Conservation (phyloP, 2,329 filamentous ascomycete genomes). For the Didymella glomerata region DNA sequence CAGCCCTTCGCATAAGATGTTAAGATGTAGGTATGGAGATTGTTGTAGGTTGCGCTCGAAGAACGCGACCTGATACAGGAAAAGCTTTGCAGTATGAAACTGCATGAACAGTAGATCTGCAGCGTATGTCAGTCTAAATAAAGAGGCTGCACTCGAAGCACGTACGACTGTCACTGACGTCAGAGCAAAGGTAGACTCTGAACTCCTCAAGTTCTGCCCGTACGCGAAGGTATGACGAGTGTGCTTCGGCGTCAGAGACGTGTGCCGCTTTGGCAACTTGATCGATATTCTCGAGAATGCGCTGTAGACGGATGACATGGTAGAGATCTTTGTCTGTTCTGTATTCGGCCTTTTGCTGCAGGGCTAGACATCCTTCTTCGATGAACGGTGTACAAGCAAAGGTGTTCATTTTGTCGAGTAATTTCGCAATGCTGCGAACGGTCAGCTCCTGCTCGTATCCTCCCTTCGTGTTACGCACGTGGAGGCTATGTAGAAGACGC, state of each 20-base stretch:
- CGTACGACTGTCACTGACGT: constrained; percentile 43
- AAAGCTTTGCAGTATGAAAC: constrained; percentile 52
- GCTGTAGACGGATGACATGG: constrained; percentile 51
- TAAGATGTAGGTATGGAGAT: constrained; percentile 37
- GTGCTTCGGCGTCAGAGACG: constrained; percentile 34
- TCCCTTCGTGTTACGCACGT: constrained; percentile 41
- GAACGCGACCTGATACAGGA: constrained; percentile 53
- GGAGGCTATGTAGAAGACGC: constrained; percentile 56
- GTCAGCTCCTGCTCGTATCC: constrained; percentile 18
- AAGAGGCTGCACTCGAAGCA: not conserved
- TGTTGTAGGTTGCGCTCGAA: constrained; percentile 43
- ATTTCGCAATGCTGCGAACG: constrained; percentile 43
- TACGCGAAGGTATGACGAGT: constrained; percentile 43
- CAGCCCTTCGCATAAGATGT: constrained; percentile 34
- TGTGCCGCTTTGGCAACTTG: constrained; percentile 27
- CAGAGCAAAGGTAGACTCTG: constrained; percentile 38
- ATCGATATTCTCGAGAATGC: constrained; percentile 52
- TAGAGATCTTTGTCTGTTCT: constrained; percentile 50
- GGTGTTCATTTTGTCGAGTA: constrained; percentile 51
- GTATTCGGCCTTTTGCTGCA: constrained; percentile 44
- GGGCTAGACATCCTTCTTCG: constrained; percentile 50
- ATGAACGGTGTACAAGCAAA: constrained; percentile 49
- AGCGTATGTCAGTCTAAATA: constrained; percentile 6
- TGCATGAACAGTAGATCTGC: constrained; percentile 52
- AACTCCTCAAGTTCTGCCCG: constrained; percentile 48